Conservation (phyloP, 2,329 filamentous ascomycete species). For the Xylariaceae sp. region DNA sequence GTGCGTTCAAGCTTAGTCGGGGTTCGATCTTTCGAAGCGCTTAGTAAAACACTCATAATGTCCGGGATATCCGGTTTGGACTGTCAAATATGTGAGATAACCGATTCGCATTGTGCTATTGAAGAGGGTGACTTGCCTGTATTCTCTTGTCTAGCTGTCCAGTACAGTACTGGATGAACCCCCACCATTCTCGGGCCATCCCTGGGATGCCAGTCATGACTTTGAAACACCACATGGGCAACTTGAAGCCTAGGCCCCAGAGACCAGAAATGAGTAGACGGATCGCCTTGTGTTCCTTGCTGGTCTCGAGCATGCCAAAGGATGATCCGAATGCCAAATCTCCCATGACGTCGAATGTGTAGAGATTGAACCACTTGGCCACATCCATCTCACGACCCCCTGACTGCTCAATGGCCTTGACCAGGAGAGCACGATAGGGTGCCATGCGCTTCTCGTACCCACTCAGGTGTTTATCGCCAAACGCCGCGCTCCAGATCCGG, state of each 20-base stretch:
- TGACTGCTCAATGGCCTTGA: constrained; percentile 13
- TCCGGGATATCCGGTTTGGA: background rate
- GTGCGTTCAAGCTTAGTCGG: constrained; percentile 12
- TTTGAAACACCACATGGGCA: constrained; percentile 29
- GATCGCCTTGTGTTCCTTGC: constrained; percentile 21
- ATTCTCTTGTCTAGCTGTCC: constrained; percentile 8
- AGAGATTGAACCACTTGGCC: constrained; percentile 33
- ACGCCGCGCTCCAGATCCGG: constrained; percentile 27
- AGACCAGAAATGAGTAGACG: constrained; percentile 10
- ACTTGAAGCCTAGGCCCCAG: background rate
- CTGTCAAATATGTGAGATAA: background rate
- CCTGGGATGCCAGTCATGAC: constrained; percentile 13
- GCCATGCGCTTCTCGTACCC: constrained; percentile 24
- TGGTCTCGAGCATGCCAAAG: constrained; percentile 38
- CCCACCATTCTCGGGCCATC: constrained; percentile 11
- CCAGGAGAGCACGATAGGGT: constrained; percentile 9
- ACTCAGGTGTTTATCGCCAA: constrained; percentile 23
- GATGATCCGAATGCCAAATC: constrained; percentile 41
- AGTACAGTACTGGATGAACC: constrained; percentile 10
- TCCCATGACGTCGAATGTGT: constrained; percentile 39
- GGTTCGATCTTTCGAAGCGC: background rate
- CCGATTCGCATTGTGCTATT: too few species aligned
- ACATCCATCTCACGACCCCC: constrained; percentile 19
- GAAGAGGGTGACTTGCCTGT: constrained; percentile 17
- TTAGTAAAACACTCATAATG: constrained; percentile 13